phyloP scores from a whole-genome alignment of 176 grass and related monocot species.

The Oryza meyeriana region DNA sequence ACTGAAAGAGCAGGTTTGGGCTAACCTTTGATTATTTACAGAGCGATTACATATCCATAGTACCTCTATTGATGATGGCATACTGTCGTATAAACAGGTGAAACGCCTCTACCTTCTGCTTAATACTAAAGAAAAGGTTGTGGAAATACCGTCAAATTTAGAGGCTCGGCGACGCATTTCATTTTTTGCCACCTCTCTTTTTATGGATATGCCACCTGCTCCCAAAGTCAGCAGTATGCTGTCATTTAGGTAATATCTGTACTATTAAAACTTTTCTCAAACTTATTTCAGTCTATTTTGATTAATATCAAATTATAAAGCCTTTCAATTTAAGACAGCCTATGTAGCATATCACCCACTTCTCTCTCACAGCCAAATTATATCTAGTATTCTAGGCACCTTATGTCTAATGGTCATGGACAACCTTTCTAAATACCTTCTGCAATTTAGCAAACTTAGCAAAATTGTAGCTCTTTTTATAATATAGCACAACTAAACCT shows the following conservation, averaged over 20 bases:
- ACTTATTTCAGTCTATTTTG: background rate
- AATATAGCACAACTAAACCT: background rate
- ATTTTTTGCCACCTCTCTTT: conserved; percentile 91
- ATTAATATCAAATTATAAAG: background rate
- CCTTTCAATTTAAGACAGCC: background rate
- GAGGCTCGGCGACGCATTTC: conserved; percentile 83
- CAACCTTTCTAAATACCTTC: background rate
- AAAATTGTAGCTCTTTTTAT: background rate
- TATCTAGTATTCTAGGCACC: background rate
- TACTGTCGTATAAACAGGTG: conserved; percentile 48
- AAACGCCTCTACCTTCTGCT: conserved; percentile 83
- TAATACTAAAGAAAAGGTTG: conserved; percentile 76
- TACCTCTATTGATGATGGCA: conserved; percentile 18
- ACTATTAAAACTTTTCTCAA: background rate
- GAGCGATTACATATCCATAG: background rate
- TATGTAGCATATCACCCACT: background rate
- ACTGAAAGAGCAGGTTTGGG: conserved; percentile 72
- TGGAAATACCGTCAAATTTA: conserved; percentile 74
- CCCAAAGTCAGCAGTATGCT: conserved; percentile 88
- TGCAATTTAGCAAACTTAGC: background rate
- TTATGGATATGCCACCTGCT: conserved; percentile 93
- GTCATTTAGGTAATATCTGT: conserved; percentile 76
- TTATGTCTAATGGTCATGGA: background rate
- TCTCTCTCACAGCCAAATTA: background rate
- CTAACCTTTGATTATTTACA: conserved; percentile 28